phyloP scores from a whole-genome alignment of 208 protist genomes.

The Crithidia acanthocephali region DNA sequence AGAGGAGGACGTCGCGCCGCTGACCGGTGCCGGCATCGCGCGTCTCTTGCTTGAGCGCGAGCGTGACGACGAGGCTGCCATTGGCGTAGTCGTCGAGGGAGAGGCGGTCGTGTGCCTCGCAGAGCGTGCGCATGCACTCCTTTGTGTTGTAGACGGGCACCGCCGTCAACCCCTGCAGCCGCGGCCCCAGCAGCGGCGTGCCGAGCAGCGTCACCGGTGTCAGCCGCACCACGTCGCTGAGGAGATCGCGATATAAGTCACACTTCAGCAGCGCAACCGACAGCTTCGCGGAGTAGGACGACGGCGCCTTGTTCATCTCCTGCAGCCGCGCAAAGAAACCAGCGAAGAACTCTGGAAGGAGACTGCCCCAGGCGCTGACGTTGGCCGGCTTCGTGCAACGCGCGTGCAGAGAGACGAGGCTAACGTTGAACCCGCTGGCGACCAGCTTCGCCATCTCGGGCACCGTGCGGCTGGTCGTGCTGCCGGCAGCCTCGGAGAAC shows the following conservation, averaged over 20 bases:
- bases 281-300: conserved; percentile 26
- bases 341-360: conserved; percentile 34
- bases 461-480: conserved; percentile 17
- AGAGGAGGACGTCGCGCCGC: conserved; percentile 43
- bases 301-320: not conserved
- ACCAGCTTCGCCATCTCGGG: conserved; percentile 11
- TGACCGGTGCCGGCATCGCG: not conserved
- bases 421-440: conserved; percentile 9
- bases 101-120: conserved; percentile 13
- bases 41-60: conserved; percentile 32
- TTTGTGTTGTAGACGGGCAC: conserved; percentile 16
- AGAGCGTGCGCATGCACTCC: conserved; percentile 18
- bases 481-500: not conserved
- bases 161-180: conserved; percentile 18
- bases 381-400: not conserved
- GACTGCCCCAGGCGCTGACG: conserved; percentile 10
- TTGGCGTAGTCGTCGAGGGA: conserved; percentile 30
- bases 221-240: conserved; percentile 13
- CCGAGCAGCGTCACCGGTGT: conserved; percentile 25
- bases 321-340: conserved; percentile 17
- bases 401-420: conserved; percentile 17
- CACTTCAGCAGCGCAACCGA: conserved; percentile 51
- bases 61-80: conserved; percentile 30
- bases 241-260: conserved; percentile 49
- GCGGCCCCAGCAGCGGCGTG: conserved; percentile 43